Evolutionary conservation across 2,329 filamentous ascomycete genomes (phyloP), one percentile per base, ranked within the genome.

Genomic region (Fusarium palustre): DNA sequence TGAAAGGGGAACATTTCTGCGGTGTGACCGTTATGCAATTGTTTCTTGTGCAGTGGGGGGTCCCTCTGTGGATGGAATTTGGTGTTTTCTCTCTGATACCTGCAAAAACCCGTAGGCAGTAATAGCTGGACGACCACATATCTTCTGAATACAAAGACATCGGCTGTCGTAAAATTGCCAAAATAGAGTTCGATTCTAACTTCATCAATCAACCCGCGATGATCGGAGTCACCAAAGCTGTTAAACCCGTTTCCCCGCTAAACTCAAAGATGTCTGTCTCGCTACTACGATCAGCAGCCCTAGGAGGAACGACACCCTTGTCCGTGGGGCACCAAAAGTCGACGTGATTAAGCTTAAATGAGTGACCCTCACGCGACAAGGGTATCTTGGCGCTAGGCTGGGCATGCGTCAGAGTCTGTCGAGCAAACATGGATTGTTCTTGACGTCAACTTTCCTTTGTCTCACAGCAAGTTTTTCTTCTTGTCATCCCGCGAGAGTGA

Each of bases 361-460:
- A 36, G 31, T 33, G 58, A 46, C 55, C 43, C 66, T 59, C 56
- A 38, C 52, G 49, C 43, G 52, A 69, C 55, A 50, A 55, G 47
- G 54, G 5, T 43, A 33, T 24, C 66, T 68, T 68, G 66, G 66
- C 65, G 38, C 48, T 47, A 39, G 68, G 18, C 68, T 71, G 57
- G 68, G 68, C 68, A 1, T 71, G 68, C 68, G 69, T 71, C 69
- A 71, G 45, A 36, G 31, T 60, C 61, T 58, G 57, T 13, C 45
- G 24, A 69, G 42, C 47, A 25, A 56, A 50, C 24, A 43, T 43
- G 41, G 22, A 47, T 4, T 39, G 22, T 25, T 30, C 34, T 68
- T 70, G 68, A 70, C 68, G 68, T 70, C 64, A 70, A 71, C 12
- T 25, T 20, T 53, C 4, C 6, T 38, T 46, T 43, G 11, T 43